Evolutionary conservation across 495 filamentous ascomycete species (phyloP), one percentile per base, ranked within the genome.

Genomic region (Tuber microsphaerosporum): DNA sequence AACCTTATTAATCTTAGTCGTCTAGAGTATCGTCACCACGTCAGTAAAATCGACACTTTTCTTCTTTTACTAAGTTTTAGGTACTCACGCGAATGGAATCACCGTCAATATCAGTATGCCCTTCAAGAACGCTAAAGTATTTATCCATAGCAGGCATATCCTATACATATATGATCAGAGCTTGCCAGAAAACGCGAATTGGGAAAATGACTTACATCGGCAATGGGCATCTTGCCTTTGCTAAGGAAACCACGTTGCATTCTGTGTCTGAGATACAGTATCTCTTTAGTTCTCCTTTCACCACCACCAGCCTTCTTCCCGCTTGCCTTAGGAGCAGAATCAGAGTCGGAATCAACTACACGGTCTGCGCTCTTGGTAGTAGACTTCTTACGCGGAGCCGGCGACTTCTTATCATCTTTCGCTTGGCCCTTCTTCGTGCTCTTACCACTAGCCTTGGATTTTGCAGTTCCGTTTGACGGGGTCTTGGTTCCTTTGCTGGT

Each of bases 1-100:
- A 31, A 93, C 91, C 82, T 92, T 92, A 86, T 92, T 88, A 79
- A 92, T 91, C 84, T 92, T 92, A 42, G 91, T 93, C 10, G 83
- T 83, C 76, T 89, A 88, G 74, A 91, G 89, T 65, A 91, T 90
- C 70, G 44, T 80, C 73, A 76, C 51, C 37, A 73, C 17, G 6
- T 42, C 46, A 39, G 42, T 39, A 74, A 69, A 74, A 46, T 31
- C 34, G 19, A 26, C 12, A 46, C 17, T 71, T 26, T 61, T 26
- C 51, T 31, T 65, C 56, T 7, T 65, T 34, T 3, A 34, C 31
- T 14, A 34, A 31, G 56, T 31, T 17, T 26, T 19, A 65, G 56
- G 56, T 65, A 65, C 56, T 34, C 5, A 65, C 56, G 34, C 56
- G 56, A 65, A 65, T 65, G 4, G 56, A 31, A 65, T 65, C 56